A percentile compares a stretch with the other conserved stretches of the same genome.
These are phyloP conservation scores for Rhytidhysteron rufulum DNA, from an alignment of 2,329 filamentous ascomycete genomes.

Conservation along the genomic window DNA sequence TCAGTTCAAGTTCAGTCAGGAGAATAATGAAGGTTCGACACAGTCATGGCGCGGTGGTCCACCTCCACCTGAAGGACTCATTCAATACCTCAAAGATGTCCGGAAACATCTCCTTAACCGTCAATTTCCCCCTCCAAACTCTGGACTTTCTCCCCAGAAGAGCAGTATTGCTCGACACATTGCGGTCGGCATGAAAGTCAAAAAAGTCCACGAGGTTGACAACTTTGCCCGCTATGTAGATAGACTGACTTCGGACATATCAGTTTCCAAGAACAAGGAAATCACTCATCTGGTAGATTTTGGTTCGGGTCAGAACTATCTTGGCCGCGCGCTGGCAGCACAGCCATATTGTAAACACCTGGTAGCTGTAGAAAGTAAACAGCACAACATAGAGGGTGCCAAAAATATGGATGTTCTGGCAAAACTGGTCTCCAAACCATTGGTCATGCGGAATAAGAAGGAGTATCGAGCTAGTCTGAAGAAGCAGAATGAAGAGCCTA, in stretches of 20 bases:
- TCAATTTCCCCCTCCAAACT: constrained; percentile 46
- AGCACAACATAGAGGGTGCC: constrained; percentile 82
- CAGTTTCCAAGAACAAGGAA: constrained; percentile 22
- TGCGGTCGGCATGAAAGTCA: constrained; percentile 88
- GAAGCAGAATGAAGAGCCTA: constrained; percentile 25
- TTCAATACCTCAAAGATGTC: constrained; percentile 70
- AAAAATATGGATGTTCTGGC: constrained; percentile 80
- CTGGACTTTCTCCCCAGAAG: constrained; percentile 34
- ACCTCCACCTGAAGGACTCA: constrained; percentile 52
- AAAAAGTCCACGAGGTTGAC: constrained; percentile 91
- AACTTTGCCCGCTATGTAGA: constrained; percentile 87
- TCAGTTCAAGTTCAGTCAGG: constrained; percentile 16
- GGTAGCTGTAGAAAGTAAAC: constrained; percentile 83
- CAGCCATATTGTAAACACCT: constrained; percentile 82
- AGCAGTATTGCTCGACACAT: constrained; percentile 65
- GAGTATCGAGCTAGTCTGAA: constrained; percentile 55
- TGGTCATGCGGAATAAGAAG: constrained; percentile 80
- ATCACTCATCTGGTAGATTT: constrained; percentile 93
- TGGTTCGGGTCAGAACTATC: constrained; percentile 93
- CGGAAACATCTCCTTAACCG: constrained; percentile 65
- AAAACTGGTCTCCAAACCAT: constrained; percentile 68
- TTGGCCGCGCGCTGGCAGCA: constrained; percentile 81
- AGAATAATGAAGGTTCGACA: constrained; percentile 3
- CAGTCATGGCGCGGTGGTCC: constrained; percentile 41
- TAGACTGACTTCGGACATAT: constrained; percentile 56